Evolutionary conservation across 192 early-diverging fungal genomes (phyloP), one percentile per base, ranked within the genome.

Genomic region (Rhizoclosmatium sp.): DNA sequence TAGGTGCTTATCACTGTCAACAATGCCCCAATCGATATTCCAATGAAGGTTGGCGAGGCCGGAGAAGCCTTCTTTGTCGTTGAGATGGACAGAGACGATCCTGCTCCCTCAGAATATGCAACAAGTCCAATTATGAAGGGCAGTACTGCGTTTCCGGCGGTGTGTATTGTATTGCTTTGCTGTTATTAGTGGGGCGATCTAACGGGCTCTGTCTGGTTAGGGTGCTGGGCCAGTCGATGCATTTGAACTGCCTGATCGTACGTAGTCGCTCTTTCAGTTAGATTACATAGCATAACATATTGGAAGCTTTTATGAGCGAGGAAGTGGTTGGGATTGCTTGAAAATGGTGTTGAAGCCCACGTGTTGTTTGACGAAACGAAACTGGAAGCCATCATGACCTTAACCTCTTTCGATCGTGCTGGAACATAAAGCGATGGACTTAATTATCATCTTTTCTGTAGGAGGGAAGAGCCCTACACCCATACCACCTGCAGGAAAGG

Each of bases 11-110:
- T 99, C 46, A 85, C 89, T 3, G 92, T 99, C 41, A 99, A 99
- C 81, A 95, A 90, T 60, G 60, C 88, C 74, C 81, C 82, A 0
- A 88, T 92, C 12, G 90, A 93, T 69, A 89, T 93, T 56, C 76
- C 69, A 3, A 99, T 99, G 98, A 99, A 99, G 74, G 92, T 99
- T 3, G 95, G 97, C 10, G 98, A 98, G 65, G 94, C 94, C 12
- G 98, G 98, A 42, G 98, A 99, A 81, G 96, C 95, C 23, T 99
- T 99, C 81, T 99, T 99, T 85, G 96, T 99, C 3, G 87, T 98
- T 44, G 94, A 98, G 79, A 94, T 95, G 0, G 94, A 97, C 44
- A 85, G 78, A 62, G 47, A 47, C 4, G 88, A 93, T 70, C 91
- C 93, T 47, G 95, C 97, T 16, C 96, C 96, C 39, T 90, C 91